These are phyloP conservation scores for Neurospora sp. DNA, from an alignment of 495 filamentous ascomycete genomes.

Conservation along the genomic window DNA sequence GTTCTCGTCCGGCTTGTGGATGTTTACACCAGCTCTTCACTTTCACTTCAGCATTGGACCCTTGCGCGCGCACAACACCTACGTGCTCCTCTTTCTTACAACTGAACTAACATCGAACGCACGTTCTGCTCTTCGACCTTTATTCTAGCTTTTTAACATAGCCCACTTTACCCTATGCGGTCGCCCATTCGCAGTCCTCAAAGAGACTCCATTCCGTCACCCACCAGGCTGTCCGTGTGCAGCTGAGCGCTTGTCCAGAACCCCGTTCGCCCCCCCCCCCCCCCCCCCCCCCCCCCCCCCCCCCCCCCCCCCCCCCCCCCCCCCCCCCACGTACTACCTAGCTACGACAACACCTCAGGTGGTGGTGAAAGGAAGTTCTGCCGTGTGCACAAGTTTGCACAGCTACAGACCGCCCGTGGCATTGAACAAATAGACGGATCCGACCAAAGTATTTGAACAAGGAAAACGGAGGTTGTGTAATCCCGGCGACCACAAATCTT, in stretches of 20 bases:
- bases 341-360: neutral
- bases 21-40: neutral
- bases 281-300: too few species aligned
- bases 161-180: neutral
- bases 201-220: neutral
- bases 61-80: neutral
- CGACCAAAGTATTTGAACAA: neutral
- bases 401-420: neutral
- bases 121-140: neutral
- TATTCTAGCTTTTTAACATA: neutral
- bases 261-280: too few species aligned
- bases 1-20: neutral
- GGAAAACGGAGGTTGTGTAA: neutral
- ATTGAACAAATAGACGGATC: neutral
- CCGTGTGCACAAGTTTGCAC: neutral
- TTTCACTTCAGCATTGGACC: neutral
- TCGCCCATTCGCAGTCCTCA: neutral
- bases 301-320: too few species aligned
- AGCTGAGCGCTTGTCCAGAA: neutral
- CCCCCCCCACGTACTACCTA: too few species aligned
- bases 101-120: neutral
- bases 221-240: neutral
- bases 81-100: neutral
- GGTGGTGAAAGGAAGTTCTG: neutral
- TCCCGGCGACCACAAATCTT: neutral